phyloP scores from a whole-genome alignment of 768 basidiomycete genomes.

The Pleurotus tuoliensis region DNA sequence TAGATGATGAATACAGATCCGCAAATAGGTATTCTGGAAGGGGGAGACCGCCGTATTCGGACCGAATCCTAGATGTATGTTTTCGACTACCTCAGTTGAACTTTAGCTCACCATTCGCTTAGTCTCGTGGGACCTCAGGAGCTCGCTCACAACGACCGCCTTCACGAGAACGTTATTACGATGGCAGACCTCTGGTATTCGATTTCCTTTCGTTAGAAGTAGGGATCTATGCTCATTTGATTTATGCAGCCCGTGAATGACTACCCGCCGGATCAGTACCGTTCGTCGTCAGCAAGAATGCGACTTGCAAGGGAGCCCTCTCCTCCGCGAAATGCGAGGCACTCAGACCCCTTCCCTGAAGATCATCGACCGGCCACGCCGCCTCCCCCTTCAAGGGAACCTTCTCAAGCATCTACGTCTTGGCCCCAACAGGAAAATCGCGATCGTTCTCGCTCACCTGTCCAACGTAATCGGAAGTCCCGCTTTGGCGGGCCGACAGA shows the following conservation, averaged over 20 bases:
- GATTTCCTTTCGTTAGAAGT: not conserved
- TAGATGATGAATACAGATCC: not conserved
- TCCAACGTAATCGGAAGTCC: conserved; percentile 2
- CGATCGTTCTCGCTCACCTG: conserved; percentile 11
- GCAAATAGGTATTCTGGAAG: not conserved
- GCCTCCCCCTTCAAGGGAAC: conserved; percentile 25
- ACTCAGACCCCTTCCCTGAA: not conserved
- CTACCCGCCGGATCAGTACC: not conserved
- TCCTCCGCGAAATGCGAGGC: conserved; percentile 10
- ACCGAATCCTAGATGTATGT: not conserved
- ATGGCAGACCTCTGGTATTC: not conserved
- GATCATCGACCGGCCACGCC: conserved; percentile 18
- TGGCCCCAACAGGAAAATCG: conserved; percentile 13
- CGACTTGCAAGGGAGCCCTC: conserved; percentile 20
- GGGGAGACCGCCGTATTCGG: not conserved
- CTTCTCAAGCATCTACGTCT: conserved; percentile 20
- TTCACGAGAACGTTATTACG: not conserved
- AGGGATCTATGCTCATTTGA: not conserved
- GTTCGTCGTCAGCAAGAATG: conserved; percentile 11
- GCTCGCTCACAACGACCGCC: not conserved
- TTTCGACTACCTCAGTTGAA: not conserved
- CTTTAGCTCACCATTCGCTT: not conserved
- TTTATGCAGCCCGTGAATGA: not conserved
- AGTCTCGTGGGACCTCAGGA: not conserved
- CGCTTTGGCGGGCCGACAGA: not conserved